A percentile compares a stretch with the other conserved stretches of the same genome.
Evolutionary conservation across 1,284 basidiomycete species (phyloP).

Genomic region (Austroboletus niveus): DNA sequence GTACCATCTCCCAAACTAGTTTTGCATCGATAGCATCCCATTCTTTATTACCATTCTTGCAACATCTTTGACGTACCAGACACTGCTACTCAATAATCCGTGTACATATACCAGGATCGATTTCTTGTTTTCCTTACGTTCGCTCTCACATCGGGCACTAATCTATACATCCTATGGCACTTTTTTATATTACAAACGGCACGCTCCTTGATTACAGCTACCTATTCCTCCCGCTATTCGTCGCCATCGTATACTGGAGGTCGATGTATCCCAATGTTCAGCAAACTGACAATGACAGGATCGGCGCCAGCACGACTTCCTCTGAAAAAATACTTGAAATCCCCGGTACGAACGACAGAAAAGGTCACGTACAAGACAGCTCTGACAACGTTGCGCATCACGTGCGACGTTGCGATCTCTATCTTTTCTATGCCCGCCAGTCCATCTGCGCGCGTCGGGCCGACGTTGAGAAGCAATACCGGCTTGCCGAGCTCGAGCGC

Average conservation of each 20-base stretch:
- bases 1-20: constrained; percentile 13
- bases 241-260: constrained; percentile 25
- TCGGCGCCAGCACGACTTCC: constrained; percentile 21
- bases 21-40: constrained; percentile 24
- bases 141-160: constrained; percentile 25
- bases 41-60: constrained; percentile 25
- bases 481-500: constrained; percentile 75
- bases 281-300: constrained; percentile 17
- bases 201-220: constrained; percentile 12
- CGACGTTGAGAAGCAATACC: constrained; percentile 80
- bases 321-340: constrained; percentile 9
- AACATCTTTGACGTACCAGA: constrained; percentile 10
- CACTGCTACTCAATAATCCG: constrained; percentile 18
- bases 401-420: constrained; percentile 64
- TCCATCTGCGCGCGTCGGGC: constrained; percentile 82
- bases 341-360: constrained; percentile 9
- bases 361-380: constrained; percentile 50
- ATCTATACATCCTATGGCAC: constrained; percentile 30
- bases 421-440: constrained; percentile 74
- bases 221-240: constrained; percentile 1
- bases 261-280: constrained; percentile 29
- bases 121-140: constrained; percentile 10
- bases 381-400: constrained; percentile 64
- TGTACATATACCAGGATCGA: constrained; percentile 25
- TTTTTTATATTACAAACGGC: constrained; percentile 23